Base-by-base conservation (phyloP, 2,329 filamentous ascomycete species). In the Zalaria sp. region DNA sequence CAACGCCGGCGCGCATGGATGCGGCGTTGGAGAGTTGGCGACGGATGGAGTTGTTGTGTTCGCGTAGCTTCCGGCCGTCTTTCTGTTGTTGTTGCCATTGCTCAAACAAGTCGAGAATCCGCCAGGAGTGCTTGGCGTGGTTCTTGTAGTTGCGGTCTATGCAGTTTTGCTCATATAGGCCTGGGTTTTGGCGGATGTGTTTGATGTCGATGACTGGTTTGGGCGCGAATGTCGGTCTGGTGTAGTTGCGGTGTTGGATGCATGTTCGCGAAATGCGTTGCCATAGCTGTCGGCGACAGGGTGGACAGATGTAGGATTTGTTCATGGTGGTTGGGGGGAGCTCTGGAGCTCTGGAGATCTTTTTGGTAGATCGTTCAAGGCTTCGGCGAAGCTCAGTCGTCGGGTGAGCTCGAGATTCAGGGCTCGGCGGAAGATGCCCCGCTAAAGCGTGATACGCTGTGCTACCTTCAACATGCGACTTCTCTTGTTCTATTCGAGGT, bases 161-260 rank as follows among this genome's bases (percentile, higher is more conserved):
- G 62, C 85, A 93, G 56, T 93, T 96, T 50, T 81, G 70, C 51
- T 82, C 74, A 67, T 95, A 83, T 10, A 93, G 71, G 9, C 80
- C 75, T 10, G 83, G 77, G 61, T 93, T 83, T 55, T 86, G 75
- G 44, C 88, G 87, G 59, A 98, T 94, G 64, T 91, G 81, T 60
- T 85, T 89, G 57, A 93, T 73, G 65, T 95, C 83, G 50, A 93
- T 73, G 37, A 73, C 73, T 26, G 84, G 77, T 58, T 85, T 89
- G 7, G 86, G 87, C 9, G 84, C 87, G 40, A 74, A 79, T 2
- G 81, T 69, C 4, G 83, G 82, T 34, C 79, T 71, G 3, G 62
- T 62, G 47, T 64, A 69, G 25, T 31, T n/a, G 9, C 51, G 44
- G 8, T 27, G n/a, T 9, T 27, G 31, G 8, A 38, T 25, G 18